Percentiles rank a stretch among this genome's conserved stretches.
Evolutionary conservation across 2,329 filamentous ascomycete genomes (phyloP).

Genomic region (Calonectria hongkongensis): DNA sequence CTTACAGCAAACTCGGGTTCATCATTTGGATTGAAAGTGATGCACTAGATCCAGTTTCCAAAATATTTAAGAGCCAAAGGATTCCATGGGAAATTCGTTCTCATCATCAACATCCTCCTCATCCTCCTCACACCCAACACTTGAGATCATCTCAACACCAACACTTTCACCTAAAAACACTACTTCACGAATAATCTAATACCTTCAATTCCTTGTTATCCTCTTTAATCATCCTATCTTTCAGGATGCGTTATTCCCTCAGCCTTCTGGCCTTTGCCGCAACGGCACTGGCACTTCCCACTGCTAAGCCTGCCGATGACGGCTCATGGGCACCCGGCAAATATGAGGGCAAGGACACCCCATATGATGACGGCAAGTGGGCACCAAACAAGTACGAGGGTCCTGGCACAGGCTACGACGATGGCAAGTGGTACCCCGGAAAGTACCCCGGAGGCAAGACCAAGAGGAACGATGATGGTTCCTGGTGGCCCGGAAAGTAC

Average conservation of each 20-base stretch:
- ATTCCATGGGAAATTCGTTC: neutral
- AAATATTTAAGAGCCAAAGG: slow-evolving; percentile 6
- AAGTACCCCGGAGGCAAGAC: slow-evolving; percentile 3
- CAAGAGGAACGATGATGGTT: slow-evolving; percentile 5
- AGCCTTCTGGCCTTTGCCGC: slow-evolving; percentile 17
- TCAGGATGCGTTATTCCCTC: slow-evolving; percentile 18
- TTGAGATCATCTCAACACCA: neutral
- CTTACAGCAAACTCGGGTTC: neutral
- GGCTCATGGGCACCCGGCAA: slow-evolving; percentile 16
- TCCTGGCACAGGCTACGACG: slow-evolving; percentile 1
- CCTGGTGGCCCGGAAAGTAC: slow-evolving; percentile 5
- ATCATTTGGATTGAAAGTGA: neutral
- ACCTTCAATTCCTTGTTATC: neutral
- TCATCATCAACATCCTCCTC: slow-evolving; percentile 21
- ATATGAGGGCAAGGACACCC: slow-evolving; percentile 12
- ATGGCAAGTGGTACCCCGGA: neutral
- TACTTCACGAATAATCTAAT: neutral
- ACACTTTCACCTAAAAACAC: neutral
- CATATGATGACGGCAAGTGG: slow-evolving; percentile 15
- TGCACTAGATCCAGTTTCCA: neutral
- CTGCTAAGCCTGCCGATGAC: slow-evolving; percentile 17
- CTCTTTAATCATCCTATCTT: neutral
- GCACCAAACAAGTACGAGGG: neutral
- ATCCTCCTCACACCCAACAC: slow-evolving; percentile 1
- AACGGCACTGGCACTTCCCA: slow-evolving; percentile 21